Conservation (phyloP, 148 eudicot species). For the Silene conica region DNA sequence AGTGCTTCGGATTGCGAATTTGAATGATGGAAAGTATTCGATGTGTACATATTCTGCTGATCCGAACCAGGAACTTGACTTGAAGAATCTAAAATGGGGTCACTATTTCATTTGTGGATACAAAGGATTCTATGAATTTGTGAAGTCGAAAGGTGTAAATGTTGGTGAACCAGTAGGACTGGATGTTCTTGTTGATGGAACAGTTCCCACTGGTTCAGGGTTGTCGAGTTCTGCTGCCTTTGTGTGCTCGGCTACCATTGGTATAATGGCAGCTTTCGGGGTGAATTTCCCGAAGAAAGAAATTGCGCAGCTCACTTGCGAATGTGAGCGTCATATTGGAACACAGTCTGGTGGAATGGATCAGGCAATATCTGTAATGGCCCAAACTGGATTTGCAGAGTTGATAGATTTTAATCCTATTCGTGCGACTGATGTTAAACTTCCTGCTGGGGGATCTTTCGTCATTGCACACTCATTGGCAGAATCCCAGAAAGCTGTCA, state of each 20-base stretch:
- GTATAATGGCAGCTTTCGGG: constrained; percentile 77
- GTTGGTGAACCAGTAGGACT: constrained; percentile 74
- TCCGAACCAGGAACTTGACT: constrained; percentile 81
- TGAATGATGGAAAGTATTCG: constrained; percentile 60
- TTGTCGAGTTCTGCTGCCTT: constrained; percentile 95
- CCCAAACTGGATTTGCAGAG: constrained; percentile 81
- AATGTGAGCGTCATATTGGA: constrained; percentile 89
- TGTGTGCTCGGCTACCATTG: constrained; percentile 94
- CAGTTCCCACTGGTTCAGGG: constrained; percentile 97
- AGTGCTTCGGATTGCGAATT: constrained; percentile 61
- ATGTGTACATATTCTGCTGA: constrained; percentile 79
- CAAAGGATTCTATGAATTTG: constrained; percentile 82
- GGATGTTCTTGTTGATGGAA: constrained; percentile 91
- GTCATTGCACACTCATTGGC: constrained; percentile 95
- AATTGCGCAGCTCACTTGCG: constrained; percentile 93
- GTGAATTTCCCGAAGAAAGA: constrained; percentile 86
- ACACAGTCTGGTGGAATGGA: constrained; percentile 99
- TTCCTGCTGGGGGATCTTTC: constrained; percentile 87
- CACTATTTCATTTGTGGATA: constrained; percentile 97
- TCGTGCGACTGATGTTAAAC: constrained; percentile 94
- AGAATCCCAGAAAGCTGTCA: constrained; percentile 93
- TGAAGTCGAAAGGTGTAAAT: constrained; percentile 66
- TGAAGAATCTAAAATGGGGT: constrained; percentile 94
- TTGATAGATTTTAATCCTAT: constrained; percentile 93
- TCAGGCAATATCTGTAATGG: constrained; percentile 98